A percentile compares a stretch with the other conserved stretches of the same genome.
These are phyloP conservation scores for Vitis hybrid DNA, from an alignment of 177 flowering plant species.

Conservation along the genomic window DNA sequence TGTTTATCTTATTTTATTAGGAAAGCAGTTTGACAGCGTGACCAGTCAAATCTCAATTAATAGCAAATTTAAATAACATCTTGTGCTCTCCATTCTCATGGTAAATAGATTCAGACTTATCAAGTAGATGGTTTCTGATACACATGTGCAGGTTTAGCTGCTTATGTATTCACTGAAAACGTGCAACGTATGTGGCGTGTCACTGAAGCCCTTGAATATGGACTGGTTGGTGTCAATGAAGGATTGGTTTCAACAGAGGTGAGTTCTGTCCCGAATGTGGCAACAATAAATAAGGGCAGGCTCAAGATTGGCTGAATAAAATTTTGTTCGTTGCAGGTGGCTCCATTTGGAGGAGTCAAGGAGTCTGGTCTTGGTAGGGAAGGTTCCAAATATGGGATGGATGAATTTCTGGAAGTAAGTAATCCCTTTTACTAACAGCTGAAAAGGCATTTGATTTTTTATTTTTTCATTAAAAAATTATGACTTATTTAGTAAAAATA, in stretches of 20 bases:
- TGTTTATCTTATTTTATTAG: not conserved
- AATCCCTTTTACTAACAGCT: not conserved
- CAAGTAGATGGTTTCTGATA: not conserved
- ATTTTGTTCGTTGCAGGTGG: conserved; percentile 55
- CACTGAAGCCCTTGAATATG: conserved; percentile 94
- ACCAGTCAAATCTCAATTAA: not conserved
- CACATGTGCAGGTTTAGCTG: conserved; percentile 69
- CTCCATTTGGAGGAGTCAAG: conserved; percentile 96
- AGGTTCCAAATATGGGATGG: conserved; percentile 96
- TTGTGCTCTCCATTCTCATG: too few species aligned
- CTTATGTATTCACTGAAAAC: conserved; percentile 78
- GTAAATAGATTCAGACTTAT: too few species aligned
- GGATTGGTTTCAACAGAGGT: conserved; percentile 94
- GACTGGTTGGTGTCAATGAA: conserved; percentile 94
- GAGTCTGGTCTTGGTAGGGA: conserved; percentile 97
- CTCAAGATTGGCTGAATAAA: not conserved
- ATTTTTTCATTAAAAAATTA: too few species aligned
- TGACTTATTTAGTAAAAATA: too few species aligned
- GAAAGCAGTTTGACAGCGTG: not conserved
- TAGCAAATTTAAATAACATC: too few species aligned
- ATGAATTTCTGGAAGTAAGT: conserved; percentile 86
- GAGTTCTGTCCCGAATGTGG: not conserved
- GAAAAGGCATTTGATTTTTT: too few species aligned
- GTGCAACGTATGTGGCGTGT: conserved; percentile 93
- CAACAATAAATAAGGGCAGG: not conserved